Evolutionary conservation across 345 rosid genomes (phyloP).

Genomic region (Corchorus olitorius): DNA sequence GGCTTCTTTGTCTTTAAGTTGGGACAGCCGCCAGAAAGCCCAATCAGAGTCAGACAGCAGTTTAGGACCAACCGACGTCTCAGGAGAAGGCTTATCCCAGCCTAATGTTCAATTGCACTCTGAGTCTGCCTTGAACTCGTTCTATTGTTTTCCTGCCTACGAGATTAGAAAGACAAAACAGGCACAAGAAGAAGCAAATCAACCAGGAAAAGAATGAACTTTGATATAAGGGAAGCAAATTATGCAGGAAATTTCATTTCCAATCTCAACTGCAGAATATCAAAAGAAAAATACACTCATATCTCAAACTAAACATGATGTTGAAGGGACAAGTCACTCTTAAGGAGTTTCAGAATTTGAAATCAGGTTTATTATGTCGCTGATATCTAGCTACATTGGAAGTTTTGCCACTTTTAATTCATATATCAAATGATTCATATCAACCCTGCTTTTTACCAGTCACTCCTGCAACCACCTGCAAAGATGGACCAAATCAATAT

Average conservation of each 20-base stretch:
- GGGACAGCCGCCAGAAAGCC: no score
- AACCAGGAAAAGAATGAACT: slow-evolving; percentile 3
- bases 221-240: background rate
- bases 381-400: slow-evolving; percentile 19
- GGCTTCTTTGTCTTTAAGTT: no score
- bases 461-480: slow-evolving; percentile 85
- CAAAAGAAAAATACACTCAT: slow-evolving; percentile 7
- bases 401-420: slow-evolving; percentile 9
- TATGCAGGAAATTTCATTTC: background rate
- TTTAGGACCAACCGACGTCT: no score
- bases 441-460: slow-evolving; percentile 68
- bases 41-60: no score
- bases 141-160: background rate
- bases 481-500: slow-evolving; percentile 17
- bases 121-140: no score
- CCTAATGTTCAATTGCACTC: no score
- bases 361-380: slow-evolving; percentile 47
- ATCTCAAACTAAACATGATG: slow-evolving; percentile 19
- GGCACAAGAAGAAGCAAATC: background rate
- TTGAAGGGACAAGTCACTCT: slow-evolving; percentile 8
- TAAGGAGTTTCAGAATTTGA: slow-evolving; percentile 7
- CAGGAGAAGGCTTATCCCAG: no score
- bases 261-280: background rate
- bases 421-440: slow-evolving; percentile 8
- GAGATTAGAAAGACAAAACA: background rate